A percentile compares a stretch with the other conserved stretches of the same genome.
These are phyloP conservation scores for Aspergillus ochraceoroseus DNA, from an alignment of 2,329 filamentous ascomycete genomes.

Conservation along the genomic window DNA sequence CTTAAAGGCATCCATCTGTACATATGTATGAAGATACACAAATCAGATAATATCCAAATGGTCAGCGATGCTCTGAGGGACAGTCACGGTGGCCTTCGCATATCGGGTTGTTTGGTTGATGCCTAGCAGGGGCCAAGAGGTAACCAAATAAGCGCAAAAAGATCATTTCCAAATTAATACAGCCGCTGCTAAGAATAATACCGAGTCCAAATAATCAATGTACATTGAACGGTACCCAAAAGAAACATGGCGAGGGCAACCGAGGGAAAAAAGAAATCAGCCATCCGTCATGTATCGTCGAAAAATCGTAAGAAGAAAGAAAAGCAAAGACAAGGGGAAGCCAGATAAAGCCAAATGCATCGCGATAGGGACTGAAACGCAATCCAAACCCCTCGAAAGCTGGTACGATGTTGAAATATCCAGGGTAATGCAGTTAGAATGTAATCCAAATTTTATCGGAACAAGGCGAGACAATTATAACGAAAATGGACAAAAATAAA, in stretches of 20 bases:
- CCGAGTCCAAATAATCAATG: slow-evolving; percentile 22
- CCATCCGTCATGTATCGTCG: background rate
- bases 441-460: slow-evolving; percentile 7
- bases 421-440: too few relatives aligned
- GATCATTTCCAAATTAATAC: slow-evolving; percentile 28
- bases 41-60: too few relatives aligned
- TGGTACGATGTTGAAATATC: background rate
- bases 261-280: too few relatives aligned
- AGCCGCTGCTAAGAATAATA: slow-evolving; percentile 22
- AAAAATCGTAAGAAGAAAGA: slow-evolving; percentile 3
- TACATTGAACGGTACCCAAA: slow-evolving; percentile 24
- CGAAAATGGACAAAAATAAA: slow-evolving; percentile 14
- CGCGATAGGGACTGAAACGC: too few relatives aligned
- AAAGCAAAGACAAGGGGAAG: background rate
- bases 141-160: background rate
- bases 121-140: background rate
- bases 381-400: too few relatives aligned
- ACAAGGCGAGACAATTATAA: slow-evolving; percentile 3
- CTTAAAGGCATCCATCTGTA: too few relatives aligned
- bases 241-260: background rate
- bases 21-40: too few relatives aligned
- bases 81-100: too few relatives aligned
- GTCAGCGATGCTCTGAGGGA: too few relatives aligned
- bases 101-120: too few relatives aligned
- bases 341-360: too few relatives aligned